Percentiles rank a stretch among this genome's conserved stretches.
These are phyloP conservation scores for Ophiostoma sp. DNA, from an alignment of 2,329 filamentous ascomycete species.

Conservation along the genomic window DNA sequence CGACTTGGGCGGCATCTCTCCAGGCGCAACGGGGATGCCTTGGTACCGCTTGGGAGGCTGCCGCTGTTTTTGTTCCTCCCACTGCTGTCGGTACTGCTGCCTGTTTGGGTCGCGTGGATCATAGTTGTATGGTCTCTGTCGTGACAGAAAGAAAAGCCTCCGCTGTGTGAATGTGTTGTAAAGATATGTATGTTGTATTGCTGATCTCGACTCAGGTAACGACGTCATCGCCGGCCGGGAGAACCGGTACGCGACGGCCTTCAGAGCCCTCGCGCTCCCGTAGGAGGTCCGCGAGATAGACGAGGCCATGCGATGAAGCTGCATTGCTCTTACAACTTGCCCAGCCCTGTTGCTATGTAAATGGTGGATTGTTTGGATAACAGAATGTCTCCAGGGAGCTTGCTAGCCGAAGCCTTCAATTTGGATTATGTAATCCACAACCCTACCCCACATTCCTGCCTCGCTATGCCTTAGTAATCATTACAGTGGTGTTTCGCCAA, in stretches of 20 bases:
- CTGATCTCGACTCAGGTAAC: neutral
- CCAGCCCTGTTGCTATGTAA: neutral
- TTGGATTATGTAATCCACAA: neutral
- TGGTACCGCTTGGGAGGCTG: slow-evolving; percentile 15
- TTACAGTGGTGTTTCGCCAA: too few relatives aligned
- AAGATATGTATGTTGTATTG: neutral
- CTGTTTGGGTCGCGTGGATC: slow-evolving; percentile 18
- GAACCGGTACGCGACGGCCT: slow-evolving; percentile 1
- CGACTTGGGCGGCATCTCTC: slow-evolving; percentile 23
- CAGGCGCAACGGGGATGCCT: slow-evolving; percentile 21
- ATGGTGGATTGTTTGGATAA: neutral
- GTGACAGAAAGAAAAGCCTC: slow-evolving; percentile 13
- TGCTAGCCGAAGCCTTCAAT: neutral
- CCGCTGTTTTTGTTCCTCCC: slow-evolving; percentile 16
- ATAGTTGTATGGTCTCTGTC: slow-evolving; percentile 22
- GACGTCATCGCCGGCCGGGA: neutral
- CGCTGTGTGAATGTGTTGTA: neutral
- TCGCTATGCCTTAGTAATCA: neutral
- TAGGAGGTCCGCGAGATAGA: neutral
- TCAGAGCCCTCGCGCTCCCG: neutral
- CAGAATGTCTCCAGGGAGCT: neutral
- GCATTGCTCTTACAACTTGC: neutral
- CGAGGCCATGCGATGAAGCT: neutral
- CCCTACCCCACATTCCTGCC: neutral
- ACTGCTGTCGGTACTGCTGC: slow-evolving; percentile 11